phyloP scores from a whole-genome alignment of 495 filamentous ascomycete species.

The Penicillium soppii region DNA sequence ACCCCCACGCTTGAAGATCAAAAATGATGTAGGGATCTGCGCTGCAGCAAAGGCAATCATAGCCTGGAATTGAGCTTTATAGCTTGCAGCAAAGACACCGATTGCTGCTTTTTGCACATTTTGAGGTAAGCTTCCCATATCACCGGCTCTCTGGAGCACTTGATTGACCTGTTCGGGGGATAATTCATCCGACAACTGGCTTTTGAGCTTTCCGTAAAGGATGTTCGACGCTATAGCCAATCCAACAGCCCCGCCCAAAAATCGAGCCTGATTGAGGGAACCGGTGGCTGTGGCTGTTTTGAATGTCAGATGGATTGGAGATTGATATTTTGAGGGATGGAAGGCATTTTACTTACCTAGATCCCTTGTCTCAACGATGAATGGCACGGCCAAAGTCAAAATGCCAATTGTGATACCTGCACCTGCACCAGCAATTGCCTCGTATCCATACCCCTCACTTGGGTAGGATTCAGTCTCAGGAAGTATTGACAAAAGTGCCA shows the following conservation, averaged over 20 bases:
- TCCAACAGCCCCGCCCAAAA: constrained; percentile 53
- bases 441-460: constrained; percentile 38
- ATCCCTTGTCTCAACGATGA: constrained; percentile 41
- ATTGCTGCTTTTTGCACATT: background rate
- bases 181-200: constrained; percentile 1
- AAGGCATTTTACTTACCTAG: constrained; percentile 24
- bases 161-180: constrained; percentile 4
- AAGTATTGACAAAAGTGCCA: background rate
- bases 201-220: constrained; percentile 12
- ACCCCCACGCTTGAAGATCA: constrained; percentile 1
- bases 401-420: constrained; percentile 50
- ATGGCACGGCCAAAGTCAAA: constrained; percentile 45
- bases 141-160: constrained; percentile 1
- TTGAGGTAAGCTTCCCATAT: background rate
- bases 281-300: constrained; percentile 47
- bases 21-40: constrained; percentile 5
- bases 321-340: background rate
- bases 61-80: constrained; percentile 7
- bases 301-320: background rate
- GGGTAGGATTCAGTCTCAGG: constrained; percentile 5
- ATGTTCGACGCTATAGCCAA: constrained; percentile 30
- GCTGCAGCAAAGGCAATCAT: constrained; percentile 21
- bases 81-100: constrained; percentile 6
- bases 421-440: constrained; percentile 49
- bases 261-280: constrained; percentile 50